Percentiles rank a stretch among this genome's conserved stretches.
Conservation (phyloP, 164 flowering plant species). For the Protea cynaroides region DNA sequence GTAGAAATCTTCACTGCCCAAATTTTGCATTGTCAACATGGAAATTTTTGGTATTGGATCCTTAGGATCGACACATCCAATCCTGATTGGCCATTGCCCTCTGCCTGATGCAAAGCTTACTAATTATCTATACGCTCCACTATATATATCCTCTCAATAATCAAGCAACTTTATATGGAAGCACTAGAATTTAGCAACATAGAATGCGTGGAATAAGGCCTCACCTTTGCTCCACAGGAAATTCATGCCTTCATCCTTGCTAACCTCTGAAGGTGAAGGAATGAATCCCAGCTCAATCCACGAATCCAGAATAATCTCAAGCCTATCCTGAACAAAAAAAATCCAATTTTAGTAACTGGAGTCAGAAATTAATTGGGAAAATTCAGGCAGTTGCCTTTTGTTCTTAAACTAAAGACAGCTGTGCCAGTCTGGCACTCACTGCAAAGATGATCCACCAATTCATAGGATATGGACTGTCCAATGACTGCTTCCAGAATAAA, state of each 20-base stretch:
- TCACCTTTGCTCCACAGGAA: constrained; percentile 52
- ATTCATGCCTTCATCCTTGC: constrained; percentile 62
- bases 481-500: too few relatives aligned
- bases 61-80: constrained; percentile 60
- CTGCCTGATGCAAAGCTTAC: constrained; percentile 47
- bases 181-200: neutral
- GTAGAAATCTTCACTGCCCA: constrained; percentile 50
- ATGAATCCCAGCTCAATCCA: constrained; percentile 58
- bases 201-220: neutral
- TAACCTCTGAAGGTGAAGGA: constrained; percentile 84
- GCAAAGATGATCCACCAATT: neutral
- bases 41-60: constrained; percentile 41
- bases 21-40: constrained; percentile 46
- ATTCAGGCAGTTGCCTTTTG: neutral
- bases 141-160: constrained; percentile 13
- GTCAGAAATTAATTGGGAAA: neutral
- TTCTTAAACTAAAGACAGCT: neutral
- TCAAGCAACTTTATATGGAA: constrained; percentile 1
- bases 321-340: constrained; percentile 57
- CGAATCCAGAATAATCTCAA: constrained; percentile 56
- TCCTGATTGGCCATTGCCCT: constrained; percentile 63
- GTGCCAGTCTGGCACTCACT: neutral
- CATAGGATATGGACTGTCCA: neutral
- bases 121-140: constrained; percentile 21
- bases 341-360: constrained; percentile 3